Base-by-base conservation (phyloP, 805 yeast genomes). In the Wickerhamomyces xylosicus region DNA sequence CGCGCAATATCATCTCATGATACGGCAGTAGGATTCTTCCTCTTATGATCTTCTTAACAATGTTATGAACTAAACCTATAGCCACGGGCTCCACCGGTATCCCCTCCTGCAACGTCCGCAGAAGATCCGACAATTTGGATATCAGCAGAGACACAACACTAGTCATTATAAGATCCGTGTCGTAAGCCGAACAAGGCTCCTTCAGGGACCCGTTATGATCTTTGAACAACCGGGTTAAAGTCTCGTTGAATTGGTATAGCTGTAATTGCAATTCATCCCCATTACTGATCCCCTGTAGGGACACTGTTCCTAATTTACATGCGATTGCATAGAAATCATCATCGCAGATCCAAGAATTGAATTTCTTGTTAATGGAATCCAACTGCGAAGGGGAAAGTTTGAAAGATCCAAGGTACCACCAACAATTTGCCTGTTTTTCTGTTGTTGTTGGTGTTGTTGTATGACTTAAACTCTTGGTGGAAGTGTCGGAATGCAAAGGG, bases 211-310 rank as follows among this genome's bases (percentile, higher is more conserved):
- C 17, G 17, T 20, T 19, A 7, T 42, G 36, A 14, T 35, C 36
- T 7, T 38, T 40, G 28, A 50, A 44, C 5, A 53, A 34, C 15
- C 57, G 37, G 11, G 57, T 49, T 6, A 54, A 37, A 2, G 52
- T 45, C 41, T 53, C 56, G 22, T 54, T 52, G 35, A 54, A 45
- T 29, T 47, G 48, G 44, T 54, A 54, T 3, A 54, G 35, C 31
- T 48, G 48, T 6, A 45, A 15, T 15, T 31, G 17, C 8, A 31
- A 17, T n/a, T 31, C 33, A 22, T 9, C 13, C 13, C 13, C 41
- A 1, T 48, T 44, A 6, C 44, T 33, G 5, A 47, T 48, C 13
- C 41, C 41, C 1, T 37, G 40, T 10, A 29, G 8, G 32, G 43
- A 16, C 13, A 41, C 35, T 14, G 34, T 31, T 5, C 48, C 48